Conservation (phyloP, 2,329 filamentous ascomycete species). For the Fusarium acutatum region DNA sequence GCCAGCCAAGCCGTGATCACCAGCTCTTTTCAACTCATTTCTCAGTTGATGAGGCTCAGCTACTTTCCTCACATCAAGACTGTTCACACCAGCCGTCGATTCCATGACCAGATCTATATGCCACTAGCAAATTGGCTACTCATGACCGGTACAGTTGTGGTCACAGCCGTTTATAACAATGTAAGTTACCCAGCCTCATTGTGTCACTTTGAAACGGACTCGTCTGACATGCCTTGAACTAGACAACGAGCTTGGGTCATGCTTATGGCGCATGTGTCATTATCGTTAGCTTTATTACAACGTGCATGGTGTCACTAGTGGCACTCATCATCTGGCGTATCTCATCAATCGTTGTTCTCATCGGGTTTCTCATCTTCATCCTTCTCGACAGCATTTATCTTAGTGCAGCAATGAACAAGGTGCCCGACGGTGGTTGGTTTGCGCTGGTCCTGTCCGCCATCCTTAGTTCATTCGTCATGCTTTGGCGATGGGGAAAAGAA, state of each 20-base stretch:
- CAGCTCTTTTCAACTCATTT: conserved; percentile 73
- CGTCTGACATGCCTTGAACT: neutral
- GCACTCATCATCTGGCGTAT: conserved; percentile 77
- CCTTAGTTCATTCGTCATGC: conserved; percentile 71
- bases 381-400: conserved; percentile 74
- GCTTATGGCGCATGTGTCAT: conserved; percentile 85
- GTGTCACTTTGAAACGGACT: neutral
- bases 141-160: conserved; percentile 78
- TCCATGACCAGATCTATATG: conserved; percentile 80
- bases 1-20: conserved; percentile 84
- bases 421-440: conserved; percentile 82
- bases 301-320: conserved; percentile 76
- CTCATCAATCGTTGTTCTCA: conserved; percentile 65
- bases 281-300: conserved; percentile 81
- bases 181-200: conserved; percentile 46
- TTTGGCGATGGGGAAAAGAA: conserved; percentile 84
- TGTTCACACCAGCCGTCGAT: conserved; percentile 73
- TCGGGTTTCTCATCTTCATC: conserved; percentile 71
- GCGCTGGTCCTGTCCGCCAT: conserved; percentile 71
- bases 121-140: conserved; percentile 80
- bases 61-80: conserved; percentile 82
- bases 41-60: conserved; percentile 73
- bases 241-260: conserved; percentile 73
- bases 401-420: conserved; percentile 74
- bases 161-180: conserved; percentile 78